Evolutionary conservation across 441 rosid genomes (phyloP).

Genomic region (Biscutella auriculata): DNA sequence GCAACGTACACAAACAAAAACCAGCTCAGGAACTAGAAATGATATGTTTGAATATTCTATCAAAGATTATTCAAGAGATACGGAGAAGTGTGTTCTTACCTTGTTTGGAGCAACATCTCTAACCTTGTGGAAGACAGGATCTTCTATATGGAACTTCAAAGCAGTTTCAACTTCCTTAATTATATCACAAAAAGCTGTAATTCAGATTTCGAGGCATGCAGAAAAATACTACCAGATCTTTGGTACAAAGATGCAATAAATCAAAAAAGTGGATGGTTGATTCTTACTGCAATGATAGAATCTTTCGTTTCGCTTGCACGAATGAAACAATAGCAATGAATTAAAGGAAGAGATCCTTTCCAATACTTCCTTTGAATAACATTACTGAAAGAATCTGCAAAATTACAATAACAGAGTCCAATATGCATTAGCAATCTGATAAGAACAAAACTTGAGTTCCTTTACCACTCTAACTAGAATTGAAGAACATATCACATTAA

Average conservation of each 20-base stretch:
- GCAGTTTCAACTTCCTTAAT: conserved; percentile 62
- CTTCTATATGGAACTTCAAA: conserved; percentile 39
- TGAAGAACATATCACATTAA: not conserved
- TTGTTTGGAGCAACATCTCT: conserved; percentile 97
- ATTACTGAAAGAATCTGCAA: conserved; percentile 59
- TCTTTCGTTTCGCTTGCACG: conserved; percentile 66
- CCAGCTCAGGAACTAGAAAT: not conserved
- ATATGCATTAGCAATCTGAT: not conserved
- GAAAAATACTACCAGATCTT: not conserved
- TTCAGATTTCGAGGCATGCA: not conserved
- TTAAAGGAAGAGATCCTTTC: conserved; percentile 64
- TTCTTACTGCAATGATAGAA: conserved; percentile 41
- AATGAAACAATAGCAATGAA: conserved; percentile 85
- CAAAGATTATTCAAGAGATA: not conserved
- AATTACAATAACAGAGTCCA: not conserved
- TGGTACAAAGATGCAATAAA: not conserved
- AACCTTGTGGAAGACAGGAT: conserved; percentile 57
- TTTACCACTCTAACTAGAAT: not conserved
- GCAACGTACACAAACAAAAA: conserved; percentile 6
- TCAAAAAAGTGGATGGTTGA: not conserved
- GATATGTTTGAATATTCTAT: not conserved
- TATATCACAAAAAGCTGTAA: not conserved
- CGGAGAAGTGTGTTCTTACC: conserved; percentile 25
- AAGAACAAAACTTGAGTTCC: not conserved
- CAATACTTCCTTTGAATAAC: conserved; percentile 43